Evolutionary conservation across 495 filamentous ascomycete species (phyloP).

Genomic region (Aspergillus affinis): DNA sequence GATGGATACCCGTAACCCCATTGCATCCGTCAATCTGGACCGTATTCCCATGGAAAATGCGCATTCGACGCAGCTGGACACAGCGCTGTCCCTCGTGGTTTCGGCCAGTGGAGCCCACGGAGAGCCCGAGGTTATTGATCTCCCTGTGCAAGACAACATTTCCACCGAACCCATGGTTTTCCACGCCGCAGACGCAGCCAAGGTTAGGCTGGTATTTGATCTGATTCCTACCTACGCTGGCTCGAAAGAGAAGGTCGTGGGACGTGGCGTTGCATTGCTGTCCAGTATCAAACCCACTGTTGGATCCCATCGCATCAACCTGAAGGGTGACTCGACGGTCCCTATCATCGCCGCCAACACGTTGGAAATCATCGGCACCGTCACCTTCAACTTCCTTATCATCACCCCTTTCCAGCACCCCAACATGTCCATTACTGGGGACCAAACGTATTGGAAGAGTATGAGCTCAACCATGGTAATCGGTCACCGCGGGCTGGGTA

Average conservation of each 20-base stretch:
- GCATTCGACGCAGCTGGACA: conserved; percentile 90
- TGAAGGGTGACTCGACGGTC: conserved; percentile 91
- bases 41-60: conserved; percentile 81
- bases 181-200: conserved; percentile 69
- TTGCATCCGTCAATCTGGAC: conserved; percentile 83
- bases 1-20: conserved; percentile 84
- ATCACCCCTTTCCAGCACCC: conserved; percentile 94
- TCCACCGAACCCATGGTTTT: conserved; percentile 91
- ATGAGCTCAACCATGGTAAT: conserved; percentile 83
- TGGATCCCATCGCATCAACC: conserved; percentile 76
- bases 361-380: conserved; percentile 85
- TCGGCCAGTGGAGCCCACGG: conserved; percentile 86
- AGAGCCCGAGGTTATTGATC: conserved; percentile 82
- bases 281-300: conserved; percentile 78
- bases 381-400: conserved; percentile 95
- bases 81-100: conserved; percentile 86
- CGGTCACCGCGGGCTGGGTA: conserved; percentile 88
- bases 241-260: conserved; percentile 80
- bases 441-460: conserved; percentile 95
- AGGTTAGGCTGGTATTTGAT: conserved; percentile 90
- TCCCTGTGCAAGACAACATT: conserved; percentile 91
- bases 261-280: conserved; percentile 87
- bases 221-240: conserved; percentile 97
- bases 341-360: conserved; percentile 81
- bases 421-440: conserved; percentile 83